phyloP scores from a whole-genome alignment of 495 filamentous ascomycete species.

The Xylaria grammica region DNA sequence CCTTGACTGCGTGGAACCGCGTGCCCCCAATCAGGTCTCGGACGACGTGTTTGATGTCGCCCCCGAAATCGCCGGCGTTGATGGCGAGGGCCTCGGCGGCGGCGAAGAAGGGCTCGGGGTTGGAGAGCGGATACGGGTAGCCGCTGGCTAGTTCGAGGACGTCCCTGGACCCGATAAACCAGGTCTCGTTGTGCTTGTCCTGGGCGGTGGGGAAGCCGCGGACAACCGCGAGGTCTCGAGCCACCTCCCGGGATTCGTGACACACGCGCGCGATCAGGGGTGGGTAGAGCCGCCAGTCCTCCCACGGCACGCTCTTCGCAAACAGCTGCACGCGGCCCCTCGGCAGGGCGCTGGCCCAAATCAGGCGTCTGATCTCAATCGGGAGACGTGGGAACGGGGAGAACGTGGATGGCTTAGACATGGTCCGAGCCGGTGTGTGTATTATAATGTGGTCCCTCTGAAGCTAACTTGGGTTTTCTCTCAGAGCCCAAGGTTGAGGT shows the following conservation, averaged over 20 bases:
- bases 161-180: constrained; percentile 37
- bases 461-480: background rate
- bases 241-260: constrained; percentile 34
- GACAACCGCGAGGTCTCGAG: constrained; percentile 30
- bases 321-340: constrained; percentile 37
- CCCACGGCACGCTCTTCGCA: constrained; percentile 37
- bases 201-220: constrained; percentile 37
- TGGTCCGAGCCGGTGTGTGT: constrained; percentile 11
- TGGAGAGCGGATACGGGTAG: constrained; percentile 38
- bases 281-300: constrained; percentile 37
- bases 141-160: constrained; percentile 38
- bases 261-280: constrained; percentile 34
- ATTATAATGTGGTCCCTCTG: background rate
- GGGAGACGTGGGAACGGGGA: constrained; percentile 35
- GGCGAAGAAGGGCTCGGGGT: constrained; percentile 37
- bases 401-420: constrained; percentile 31
- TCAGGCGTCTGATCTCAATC: constrained; percentile 35
- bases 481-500: background rate
- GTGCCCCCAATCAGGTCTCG: constrained; percentile 30
- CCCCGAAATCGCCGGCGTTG: constrained; percentile 32
- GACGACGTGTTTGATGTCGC: constrained; percentile 30
- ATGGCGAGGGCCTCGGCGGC: constrained; percentile 32
- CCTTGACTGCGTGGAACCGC: constrained; percentile 32
- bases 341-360: constrained; percentile 35
- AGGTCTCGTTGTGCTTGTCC: constrained; percentile 36